A percentile compares a stretch with the other conserved stretches of the same genome.
Conservation (phyloP, 805 yeast genomes). For the Wickerhamiella bombiphila region DNA sequence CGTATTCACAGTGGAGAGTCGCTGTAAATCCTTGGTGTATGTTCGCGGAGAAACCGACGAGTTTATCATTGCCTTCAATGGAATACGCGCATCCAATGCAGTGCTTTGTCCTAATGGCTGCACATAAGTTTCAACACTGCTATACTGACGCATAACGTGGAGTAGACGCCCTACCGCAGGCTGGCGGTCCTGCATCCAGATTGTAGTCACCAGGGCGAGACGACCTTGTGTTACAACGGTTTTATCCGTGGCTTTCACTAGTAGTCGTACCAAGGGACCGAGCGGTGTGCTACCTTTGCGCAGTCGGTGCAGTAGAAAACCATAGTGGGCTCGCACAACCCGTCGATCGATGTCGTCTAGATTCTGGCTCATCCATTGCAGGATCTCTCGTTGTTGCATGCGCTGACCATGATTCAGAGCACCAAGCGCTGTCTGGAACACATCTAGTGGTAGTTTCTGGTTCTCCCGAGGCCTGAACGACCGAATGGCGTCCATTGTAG, state of each 20-base stretch:
- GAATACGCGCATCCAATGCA: background rate
- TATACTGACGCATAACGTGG: background rate
- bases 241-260: background rate
- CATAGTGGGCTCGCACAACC: background rate
- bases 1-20: background rate
- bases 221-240: background rate
- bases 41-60: background rate
- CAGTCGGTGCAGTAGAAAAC: background rate
- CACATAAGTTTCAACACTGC: background rate
- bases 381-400: background rate
- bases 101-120: background rate
- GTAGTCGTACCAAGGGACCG: background rate
- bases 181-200: background rate
- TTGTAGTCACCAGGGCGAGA: background rate
- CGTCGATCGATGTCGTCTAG: background rate
- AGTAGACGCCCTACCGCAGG: background rate
- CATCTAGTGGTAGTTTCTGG: background rate
- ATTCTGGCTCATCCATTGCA: background rate
- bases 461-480: too few relatives aligned
- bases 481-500: background rate
- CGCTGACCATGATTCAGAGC: background rate
- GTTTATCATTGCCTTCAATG: background rate
- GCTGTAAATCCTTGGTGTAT: background rate
- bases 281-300: background rate
- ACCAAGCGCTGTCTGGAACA: background rate